Evolutionary conservation across 2,329 filamentous ascomycete genomes (phyloP), one percentile per base, ranked within the genome.

Genomic region (Beauveria sp.): DNA sequence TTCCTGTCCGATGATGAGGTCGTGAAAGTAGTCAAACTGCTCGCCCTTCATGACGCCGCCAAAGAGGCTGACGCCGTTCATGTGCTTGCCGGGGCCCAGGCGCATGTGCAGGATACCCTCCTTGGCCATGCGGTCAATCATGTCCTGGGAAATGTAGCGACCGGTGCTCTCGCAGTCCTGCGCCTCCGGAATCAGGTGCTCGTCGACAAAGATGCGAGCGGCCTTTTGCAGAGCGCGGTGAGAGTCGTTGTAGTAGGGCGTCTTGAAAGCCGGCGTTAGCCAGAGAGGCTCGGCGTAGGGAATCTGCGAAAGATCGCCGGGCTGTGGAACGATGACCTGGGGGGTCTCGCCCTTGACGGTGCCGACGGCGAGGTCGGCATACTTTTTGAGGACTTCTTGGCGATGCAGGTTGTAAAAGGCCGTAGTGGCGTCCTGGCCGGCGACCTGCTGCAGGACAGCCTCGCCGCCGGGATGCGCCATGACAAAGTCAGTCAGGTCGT

Each of bases 371-470:
- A 96, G 82, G 68, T 84, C 80, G 52, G 81, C 77, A 79, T 96
- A 96, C 73, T 92, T 92, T 64, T 86, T 79, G 12, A 96, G 82
- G n/a, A 96, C 90, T 75, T 96, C 91, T 68, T 96, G 91, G 28
- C 91, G 82, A 77, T 96, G 92, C 59, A 96, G 86, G 79, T 96
- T 96, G 83, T 96, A 96, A 76, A 96, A 96, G 62, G 88, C 88
- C 42, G 82, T 78, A 2, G 91, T 96, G 56, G 91, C 90, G 71
- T 96, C 91, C 66, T 85, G 83, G 65, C 91, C 91, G 34, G 89
- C 91, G 53, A 93, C 84, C 75, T 96, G 90, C 60, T 84, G 82
- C 43, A 96, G 84, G 26, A 96, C 91, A 49, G 89, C 86, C 69
- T 87, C 86, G 69, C 91, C 91, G 67, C 91, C 91, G 0, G 91